Base-by-base conservation (phyloP, 441 rosid genomes). In the Brassica hybrid region DNA sequence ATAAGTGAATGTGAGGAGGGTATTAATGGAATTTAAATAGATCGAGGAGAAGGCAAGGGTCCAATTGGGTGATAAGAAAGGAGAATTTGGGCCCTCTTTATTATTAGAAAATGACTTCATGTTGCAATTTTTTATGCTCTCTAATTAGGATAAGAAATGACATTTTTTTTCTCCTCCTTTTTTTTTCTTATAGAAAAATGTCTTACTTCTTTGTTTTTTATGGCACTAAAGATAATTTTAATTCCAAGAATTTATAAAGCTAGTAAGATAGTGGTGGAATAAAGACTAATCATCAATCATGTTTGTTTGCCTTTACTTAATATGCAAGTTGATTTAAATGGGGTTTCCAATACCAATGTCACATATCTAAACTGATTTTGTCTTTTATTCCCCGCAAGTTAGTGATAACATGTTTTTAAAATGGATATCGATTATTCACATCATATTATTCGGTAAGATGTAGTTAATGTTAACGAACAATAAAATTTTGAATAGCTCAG, bases 11-110 rank as follows among this genome's bases (percentile, higher is more conserved):
- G 59, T 77, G 82, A 68, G 76, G 66, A 63, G 84, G 80, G 71
- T 76, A 77, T 80, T 65, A 74, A 73, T 72, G 86, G 68, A 73
- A 82, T 86, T 85, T 86, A 89, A 81, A 88, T 83, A 81, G 76
- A 34, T 54, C 1, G 19, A 36, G 27, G 23, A 62, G 77, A 60
- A 17, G 50, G 30, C 16, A 73, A 79, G 65, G 83, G 72, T 79
- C 77, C 84, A 78, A 79, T 72, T 74, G 76, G 79, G 79, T 67
- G 80, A 80, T 69, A 66, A 80, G 83, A 84, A 84, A 81, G 75
- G 75, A 73, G 78, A 78, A 67, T 79, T 75, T 70, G 83, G 79
- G 65, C 79, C 73, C 69, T 78, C 79, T 75, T 78, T 76, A 77
- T 77, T 64, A 43, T 78, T 66, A 71, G 85, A 87, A 84, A 82